Evolutionary conservation across 352 stramenopile species (phyloP), one percentile per base, ranked within the genome.

Genomic region (Phytophthora quininea): DNA sequence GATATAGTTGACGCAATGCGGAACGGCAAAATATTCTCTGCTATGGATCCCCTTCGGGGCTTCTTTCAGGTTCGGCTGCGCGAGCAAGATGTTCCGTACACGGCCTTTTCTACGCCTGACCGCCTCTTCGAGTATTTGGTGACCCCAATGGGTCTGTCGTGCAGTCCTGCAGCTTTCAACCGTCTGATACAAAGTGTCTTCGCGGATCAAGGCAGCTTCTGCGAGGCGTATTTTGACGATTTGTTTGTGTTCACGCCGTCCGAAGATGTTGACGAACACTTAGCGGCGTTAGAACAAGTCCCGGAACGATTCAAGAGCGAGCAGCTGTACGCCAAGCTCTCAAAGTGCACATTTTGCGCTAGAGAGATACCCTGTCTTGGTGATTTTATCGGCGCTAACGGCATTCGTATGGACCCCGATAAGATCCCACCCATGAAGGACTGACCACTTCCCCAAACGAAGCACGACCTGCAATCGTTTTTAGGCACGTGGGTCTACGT

Each of bases 401-500:
- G 53, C 14, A 24, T 68, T n/a, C 19, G 35, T 33, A 63, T 68
- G n/a, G 53, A 62, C 37, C 53, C 37, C 2, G 27, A 31, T 1
- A 62, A 58, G 37, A 10, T 43, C 38, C 1, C 24, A 65, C n/a
- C 62, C 52, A 46, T 37, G 33, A 4, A 33, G 48, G 2, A 12
- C 58, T 47, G 14, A 0, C 19, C 19, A 24, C 19, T 24, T 24
- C 19, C 19, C 19, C 19, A 55, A 4, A 33, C 32, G 10, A 59
- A 66, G 11, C 49, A 49, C 40, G 19, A 59, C 30, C 30, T 66
- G 24, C 42, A 60, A 11, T 50, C 58, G 1, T 56, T 61, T 8
- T 29, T 67, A 19, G 51, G 59, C 1, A 55, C 42, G 15, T 67
- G 51, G 11, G 59, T 67, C 6, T 56, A 67, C 43, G 59, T 57